phyloP scores from a whole-genome alignment of 169 alveolate genomes.

The Eimeria maxima region DNA sequence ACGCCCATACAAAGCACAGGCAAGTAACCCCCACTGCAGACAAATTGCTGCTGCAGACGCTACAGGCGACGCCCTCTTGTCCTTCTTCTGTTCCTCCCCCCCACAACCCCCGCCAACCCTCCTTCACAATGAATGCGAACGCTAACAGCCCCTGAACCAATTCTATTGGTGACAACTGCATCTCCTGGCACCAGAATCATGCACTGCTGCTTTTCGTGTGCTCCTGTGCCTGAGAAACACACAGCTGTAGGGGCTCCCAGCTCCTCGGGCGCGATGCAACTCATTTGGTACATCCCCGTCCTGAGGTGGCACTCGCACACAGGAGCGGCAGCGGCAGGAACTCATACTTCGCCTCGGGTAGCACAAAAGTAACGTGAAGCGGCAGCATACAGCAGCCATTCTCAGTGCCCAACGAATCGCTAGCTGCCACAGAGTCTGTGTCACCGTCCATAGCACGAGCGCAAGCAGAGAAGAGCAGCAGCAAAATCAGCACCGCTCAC shows the following conservation, averaged over 20 bases:
- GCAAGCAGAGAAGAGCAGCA: conserved; percentile 35
- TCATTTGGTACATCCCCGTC: conserved; percentile 37
- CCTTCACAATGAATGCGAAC: not conserved
- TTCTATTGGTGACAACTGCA: not conserved
- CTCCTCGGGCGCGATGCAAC: conserved; percentile 39
- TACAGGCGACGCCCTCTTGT: not conserved
- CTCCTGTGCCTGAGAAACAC: not conserved
- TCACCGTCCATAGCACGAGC: not conserved
- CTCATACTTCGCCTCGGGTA: not conserved
- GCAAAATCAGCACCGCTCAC: conserved; percentile 25
- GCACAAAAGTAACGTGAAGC: not conserved
- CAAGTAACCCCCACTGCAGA: not conserved
- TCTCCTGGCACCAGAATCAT: not conserved
- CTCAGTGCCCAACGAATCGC: not conserved
- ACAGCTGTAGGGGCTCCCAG: conserved; percentile 63
- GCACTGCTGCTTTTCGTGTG: not conserved
- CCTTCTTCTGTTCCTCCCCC: not conserved
- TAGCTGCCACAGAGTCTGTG: not conserved
- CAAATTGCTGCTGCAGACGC: not conserved
- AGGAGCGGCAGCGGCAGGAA: conserved; percentile 53
- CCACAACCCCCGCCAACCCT: not conserved
- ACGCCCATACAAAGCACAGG: conserved; percentile 55
- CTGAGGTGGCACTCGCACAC: conserved; percentile 44
- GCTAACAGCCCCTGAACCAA: not conserved
- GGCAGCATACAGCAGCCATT: not conserved